These are phyloP conservation scores for Scenedesmus sp. DNA, from an alignment of 163 green algal genomes.

Conservation along the genomic window DNA sequence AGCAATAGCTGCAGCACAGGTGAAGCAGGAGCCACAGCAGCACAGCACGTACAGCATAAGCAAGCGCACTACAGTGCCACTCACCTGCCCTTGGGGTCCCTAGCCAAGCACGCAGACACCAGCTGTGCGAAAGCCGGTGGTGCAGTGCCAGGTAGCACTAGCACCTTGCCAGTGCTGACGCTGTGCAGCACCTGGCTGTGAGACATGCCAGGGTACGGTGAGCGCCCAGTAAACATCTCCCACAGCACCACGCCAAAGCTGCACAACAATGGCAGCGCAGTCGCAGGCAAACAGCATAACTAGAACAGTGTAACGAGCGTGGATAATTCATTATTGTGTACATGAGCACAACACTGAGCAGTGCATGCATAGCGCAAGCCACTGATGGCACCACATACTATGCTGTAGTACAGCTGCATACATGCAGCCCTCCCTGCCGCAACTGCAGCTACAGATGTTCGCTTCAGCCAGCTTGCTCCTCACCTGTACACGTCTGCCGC, in stretches of 20 bases:
- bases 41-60: too few species aligned
- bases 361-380: too few species aligned
- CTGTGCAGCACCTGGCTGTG: conserved; percentile 58
- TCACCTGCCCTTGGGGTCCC: conserved; percentile 16
- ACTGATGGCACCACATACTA: background rate
- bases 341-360: too few species aligned
- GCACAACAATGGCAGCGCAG: conserved; percentile 55
- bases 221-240: conserved; percentile 61
- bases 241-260: conserved; percentile 59
- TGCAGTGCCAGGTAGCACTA: background rate
- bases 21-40: too few species aligned
- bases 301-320: too few species aligned
- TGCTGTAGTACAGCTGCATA: background rate
- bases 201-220: conserved; percentile 55
- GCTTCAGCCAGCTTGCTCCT: conserved; percentile 16
- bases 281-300: background rate
- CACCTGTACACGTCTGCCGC: conserved; percentile 66
- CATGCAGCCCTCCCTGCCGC: conserved; percentile 15
- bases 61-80: background rate
- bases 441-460: conserved; percentile 6
- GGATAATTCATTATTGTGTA: too few species aligned
- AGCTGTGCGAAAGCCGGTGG: conserved; percentile 20
- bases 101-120: conserved; percentile 16
- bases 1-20: too few species aligned
- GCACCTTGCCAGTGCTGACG: conserved; percentile 15